Evolutionary conservation across 345 rosid genomes (phyloP).

Genomic region (Atalantia buxifolia): DNA sequence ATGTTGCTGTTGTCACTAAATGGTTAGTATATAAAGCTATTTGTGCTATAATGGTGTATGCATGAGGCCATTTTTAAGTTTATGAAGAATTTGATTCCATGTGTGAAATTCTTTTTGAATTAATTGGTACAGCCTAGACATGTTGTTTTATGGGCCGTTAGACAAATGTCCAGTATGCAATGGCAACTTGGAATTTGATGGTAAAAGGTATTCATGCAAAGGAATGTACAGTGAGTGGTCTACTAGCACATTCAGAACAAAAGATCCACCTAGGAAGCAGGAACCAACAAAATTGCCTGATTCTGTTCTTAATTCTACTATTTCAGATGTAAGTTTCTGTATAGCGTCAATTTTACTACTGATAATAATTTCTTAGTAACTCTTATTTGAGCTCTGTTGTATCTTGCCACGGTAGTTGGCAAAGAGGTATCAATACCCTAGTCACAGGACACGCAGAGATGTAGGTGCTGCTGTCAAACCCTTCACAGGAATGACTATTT

Average conservation of each 20-base stretch:
- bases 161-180: conserved; percentile 61
- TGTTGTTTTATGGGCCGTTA: conserved; percentile 59
- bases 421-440: conserved; percentile 62
- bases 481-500: conserved; percentile 60
- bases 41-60: background rate
- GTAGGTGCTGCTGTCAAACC: conserved; percentile 44
- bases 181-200: conserved; percentile 49
- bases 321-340: conserved; percentile 40
- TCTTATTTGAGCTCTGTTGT: background rate
- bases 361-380: background rate
- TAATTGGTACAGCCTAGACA: conserved; percentile 48
- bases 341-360: background rate
- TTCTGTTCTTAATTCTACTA: conserved; percentile 44
- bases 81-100: background rate
- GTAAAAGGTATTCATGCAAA: conserved; percentile 49
- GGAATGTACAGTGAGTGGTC: conserved; percentile 83
- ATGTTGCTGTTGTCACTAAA: conserved; percentile 27
- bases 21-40: conserved; percentile 32
- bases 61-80: no score
- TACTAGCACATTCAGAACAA: conserved; percentile 61
- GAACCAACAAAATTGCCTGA: conserved; percentile 50
- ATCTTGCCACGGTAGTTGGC: conserved; percentile 36
- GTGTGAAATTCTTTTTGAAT: background rate
- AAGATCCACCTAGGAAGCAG: conserved; percentile 55
- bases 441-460: conserved; percentile 41